Base-by-base conservation (phyloP, 2,329 filamentous ascomycete species). In the Neonectria neomacrospora region DNA sequence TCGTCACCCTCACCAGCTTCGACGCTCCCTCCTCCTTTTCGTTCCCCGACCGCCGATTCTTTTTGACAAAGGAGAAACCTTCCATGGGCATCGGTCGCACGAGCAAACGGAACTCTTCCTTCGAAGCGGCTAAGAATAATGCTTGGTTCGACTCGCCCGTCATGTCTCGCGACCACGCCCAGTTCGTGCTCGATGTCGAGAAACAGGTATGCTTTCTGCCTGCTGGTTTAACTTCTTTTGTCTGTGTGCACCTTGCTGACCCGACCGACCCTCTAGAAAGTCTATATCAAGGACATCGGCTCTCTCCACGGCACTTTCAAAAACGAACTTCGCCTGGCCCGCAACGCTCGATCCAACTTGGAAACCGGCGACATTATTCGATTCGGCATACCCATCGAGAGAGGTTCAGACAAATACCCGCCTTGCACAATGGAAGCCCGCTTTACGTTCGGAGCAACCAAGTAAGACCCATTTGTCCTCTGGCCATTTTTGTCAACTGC, bases 81-180 rank as follows among this genome's bases (percentile, higher is more conserved):
- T 65, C 63, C 3, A 60, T 79, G 20, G 58, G 73, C 12, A 79
- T 85, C 62, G 83, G 83, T 39, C 77, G 83, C 26, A 80, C 81
- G 37, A 84, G 81, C 66, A 82, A 79, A 71, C 71, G 79, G 61
- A 74, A 78, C 68, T 20, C 67, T 53, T 56, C 50, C 3, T 71
- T 78, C 9, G 68, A 67, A 74, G 81, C 69, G 73, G 77, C 64
- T 39, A 65, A 69, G 5, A 76, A 85, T 67, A 93, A 93, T 75
- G 87, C 83, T 16, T 92, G 83, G 83, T 90, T 92, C 62, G 86
- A 92, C 67, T 90, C 87, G 60, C 87, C 90, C 0, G 90, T 93
- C 37, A 90, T 93, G 82, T 92, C 90, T 23, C 83, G 91, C 47
- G 75, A 86, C 11, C 91, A 93, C 77, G 91, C 90, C 16, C 77